Evolutionary conservation across 2,329 filamentous ascomycete genomes (phyloP), one percentile per base, ranked within the genome.

Genomic region (Talaromyces sp.): DNA sequence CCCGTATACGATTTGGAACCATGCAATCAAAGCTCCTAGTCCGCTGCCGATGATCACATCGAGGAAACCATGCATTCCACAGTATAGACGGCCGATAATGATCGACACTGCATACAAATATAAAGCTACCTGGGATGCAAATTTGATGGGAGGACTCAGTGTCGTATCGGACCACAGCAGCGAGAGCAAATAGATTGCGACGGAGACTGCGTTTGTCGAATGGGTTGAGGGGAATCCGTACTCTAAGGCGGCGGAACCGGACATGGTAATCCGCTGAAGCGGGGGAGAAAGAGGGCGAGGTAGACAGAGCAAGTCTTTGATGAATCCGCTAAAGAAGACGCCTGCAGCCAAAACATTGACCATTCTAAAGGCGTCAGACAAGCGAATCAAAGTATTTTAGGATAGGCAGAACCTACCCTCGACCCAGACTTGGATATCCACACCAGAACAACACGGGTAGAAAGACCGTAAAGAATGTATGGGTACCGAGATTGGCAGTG

Each of bases 141-240:
- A 67, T 70, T 86, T 89, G 1, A 86, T 83, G 19, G 84, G 80
- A 2, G 86, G 80, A 37, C 84, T 79, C 66, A 91, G 81, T 19
- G 85, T 82, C 63, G 88, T 87, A n/a, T 87, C 85, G 31, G 85
- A 85, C 68, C 85, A 85, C 19, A 98, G 81, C 56, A 88, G 82
- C 63, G 93, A 84, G 8, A 98, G 81, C 35, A 85, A 88, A 76
- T 97, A 97, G 5, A 96, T 85, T 41, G 93, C 92, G 16, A 98
- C 94, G 0, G 94, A 97, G 7, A 98, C 91, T 2, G 95, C 95
- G 76, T 99, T 99, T 58, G 95, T 95, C 14, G 93, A 97, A 76
- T 99, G 95, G 0, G 95, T 98, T 9, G 93, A 97, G 0, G 95
- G 95, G 71, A 98, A 98, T 22, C 95, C 95, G 75, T 99, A 99